Conservation (phyloP, 2,329 filamentous ascomycete species). For the Aureobasidium sp. region DNA sequence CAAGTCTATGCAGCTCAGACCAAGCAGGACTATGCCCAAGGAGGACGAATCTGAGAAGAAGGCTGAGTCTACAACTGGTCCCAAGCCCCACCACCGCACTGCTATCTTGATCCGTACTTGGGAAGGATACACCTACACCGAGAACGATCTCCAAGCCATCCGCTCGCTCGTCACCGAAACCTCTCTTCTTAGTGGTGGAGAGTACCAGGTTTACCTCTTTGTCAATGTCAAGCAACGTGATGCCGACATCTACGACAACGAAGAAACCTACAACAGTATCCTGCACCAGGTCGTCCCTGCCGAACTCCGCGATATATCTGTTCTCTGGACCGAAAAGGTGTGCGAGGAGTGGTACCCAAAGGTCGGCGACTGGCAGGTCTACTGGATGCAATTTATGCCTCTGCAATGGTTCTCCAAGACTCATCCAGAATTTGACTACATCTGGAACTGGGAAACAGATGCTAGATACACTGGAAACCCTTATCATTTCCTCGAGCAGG, state of each 20-base stretch:
- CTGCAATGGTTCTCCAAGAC: slow-evolving; percentile 69
- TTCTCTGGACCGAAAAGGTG: slow-evolving; percentile 63
- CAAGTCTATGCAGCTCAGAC: slow-evolving; percentile 20
- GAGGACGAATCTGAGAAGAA: not conserved
- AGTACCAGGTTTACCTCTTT: slow-evolving; percentile 43
- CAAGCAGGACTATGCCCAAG: slow-evolving; percentile 21
- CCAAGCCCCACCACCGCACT: slow-evolving; percentile 37
- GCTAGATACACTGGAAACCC: slow-evolving; percentile 72
- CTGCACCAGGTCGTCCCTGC: slow-evolving; percentile 57
- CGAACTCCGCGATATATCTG: slow-evolving; percentile 63
- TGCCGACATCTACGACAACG: slow-evolving; percentile 52
- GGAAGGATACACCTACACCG: slow-evolving; percentile 41
- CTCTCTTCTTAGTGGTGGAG: slow-evolving; percentile 39
- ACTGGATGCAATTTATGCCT: slow-evolving; percentile 59
- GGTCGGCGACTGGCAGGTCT: slow-evolving; percentile 43
- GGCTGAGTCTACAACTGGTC: not conserved
- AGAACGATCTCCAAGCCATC: slow-evolving; percentile 40
- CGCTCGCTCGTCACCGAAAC: slow-evolving; percentile 41
- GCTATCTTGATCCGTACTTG: slow-evolving; percentile 41
- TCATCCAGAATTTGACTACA: slow-evolving; percentile 70
- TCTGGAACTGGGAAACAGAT: slow-evolving; percentile 85
- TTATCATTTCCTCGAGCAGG: slow-evolving; percentile 67
- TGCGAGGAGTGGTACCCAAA: slow-evolving; percentile 43
- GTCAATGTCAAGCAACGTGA: slow-evolving; percentile 47
- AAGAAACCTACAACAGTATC: slow-evolving; percentile 52